These are phyloP conservation scores for Fusarium ramigenum DNA, from an alignment of 2,329 filamentous ascomycete species.

Conservation along the genomic window DNA sequence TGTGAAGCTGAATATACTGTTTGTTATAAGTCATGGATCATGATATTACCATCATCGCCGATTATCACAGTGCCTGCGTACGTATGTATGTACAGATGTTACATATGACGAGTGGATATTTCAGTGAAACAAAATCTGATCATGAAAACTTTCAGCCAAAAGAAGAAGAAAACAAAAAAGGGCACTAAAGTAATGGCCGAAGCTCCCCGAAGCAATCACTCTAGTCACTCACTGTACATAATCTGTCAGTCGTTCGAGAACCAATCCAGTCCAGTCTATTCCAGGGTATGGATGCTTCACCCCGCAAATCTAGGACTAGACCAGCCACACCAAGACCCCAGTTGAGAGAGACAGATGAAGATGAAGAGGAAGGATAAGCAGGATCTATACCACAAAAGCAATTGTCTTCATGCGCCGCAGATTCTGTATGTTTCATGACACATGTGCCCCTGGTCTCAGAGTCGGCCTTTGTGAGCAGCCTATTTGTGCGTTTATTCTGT, in stretches of 20 bases:
- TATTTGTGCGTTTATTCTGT: slow-evolving; percentile 44
- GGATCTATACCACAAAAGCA: slow-evolving; percentile 17
- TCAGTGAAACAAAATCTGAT: neutral
- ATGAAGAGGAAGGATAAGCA: neutral
- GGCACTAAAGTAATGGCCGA: neutral
- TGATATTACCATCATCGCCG: neutral
- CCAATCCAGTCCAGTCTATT: slow-evolving; percentile 8
- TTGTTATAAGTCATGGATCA: neutral
- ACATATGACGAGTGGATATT: neutral
- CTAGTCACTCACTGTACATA: neutral
- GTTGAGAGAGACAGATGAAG: neutral
- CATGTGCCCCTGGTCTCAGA: slow-evolving; percentile 21
- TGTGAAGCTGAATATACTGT: neutral
- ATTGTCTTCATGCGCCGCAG: slow-evolving; percentile 13
- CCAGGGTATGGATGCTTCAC: slow-evolving; percentile 6
- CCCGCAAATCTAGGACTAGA: slow-evolving; percentile 22
- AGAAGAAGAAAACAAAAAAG: neutral
- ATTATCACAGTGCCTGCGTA: neutral
- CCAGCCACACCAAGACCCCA: slow-evolving; percentile 3
- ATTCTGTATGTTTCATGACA: slow-evolving; percentile 22
- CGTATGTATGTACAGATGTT: neutral
- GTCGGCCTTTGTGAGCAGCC: slow-evolving; percentile 13
- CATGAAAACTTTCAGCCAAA: slow-evolving; percentile 1
- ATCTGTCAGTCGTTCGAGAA: slow-evolving; percentile 1
- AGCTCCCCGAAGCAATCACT: slow-evolving; percentile 5